phyloP scores from a whole-genome alignment of 352 stramenopile species.

The Blastocystis sp. region DNA sequence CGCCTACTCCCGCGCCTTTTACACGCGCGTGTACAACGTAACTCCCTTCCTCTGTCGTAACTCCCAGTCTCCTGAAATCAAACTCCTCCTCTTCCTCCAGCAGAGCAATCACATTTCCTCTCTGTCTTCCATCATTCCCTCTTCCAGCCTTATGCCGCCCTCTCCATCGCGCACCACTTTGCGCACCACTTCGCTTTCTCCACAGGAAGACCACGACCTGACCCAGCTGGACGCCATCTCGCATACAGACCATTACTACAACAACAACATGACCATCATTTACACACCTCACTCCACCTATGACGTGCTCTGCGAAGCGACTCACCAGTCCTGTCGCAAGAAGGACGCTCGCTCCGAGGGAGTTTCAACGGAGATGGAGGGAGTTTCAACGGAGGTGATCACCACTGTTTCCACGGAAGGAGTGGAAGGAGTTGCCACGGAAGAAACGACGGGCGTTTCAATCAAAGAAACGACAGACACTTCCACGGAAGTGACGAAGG shows the following conservation, averaged over 20 bases:
- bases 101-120: neutral
- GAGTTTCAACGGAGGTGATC: neutral
- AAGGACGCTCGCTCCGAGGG: constrained; percentile 3
- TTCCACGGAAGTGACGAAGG: neutral
- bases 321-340: constrained; percentile 9
- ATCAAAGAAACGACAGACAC: neutral
- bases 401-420: neutral
- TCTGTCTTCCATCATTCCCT: neutral
- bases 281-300: constrained; percentile 25
- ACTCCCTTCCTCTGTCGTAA: neutral
- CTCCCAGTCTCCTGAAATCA: constrained; percentile 6
- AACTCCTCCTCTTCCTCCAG: constrained; percentile 42
- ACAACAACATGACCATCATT: constrained; percentile 47
- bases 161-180: neutral
- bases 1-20: constrained; percentile 40
- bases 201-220: neutral
- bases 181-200: neutral
- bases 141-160: neutral
- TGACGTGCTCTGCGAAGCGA: constrained; percentile 55
- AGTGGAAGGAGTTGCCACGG: neutral
- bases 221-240: constrained; percentile 12
- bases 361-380: neutral
- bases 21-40: constrained; percentile 9
- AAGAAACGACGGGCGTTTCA: neutral
- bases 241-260: constrained; percentile 56